Evolutionary conservation across 805 yeast species (phyloP), one percentile per base, ranked within the genome.

Genomic region (Wickerhamomyces hampshirensis): DNA sequence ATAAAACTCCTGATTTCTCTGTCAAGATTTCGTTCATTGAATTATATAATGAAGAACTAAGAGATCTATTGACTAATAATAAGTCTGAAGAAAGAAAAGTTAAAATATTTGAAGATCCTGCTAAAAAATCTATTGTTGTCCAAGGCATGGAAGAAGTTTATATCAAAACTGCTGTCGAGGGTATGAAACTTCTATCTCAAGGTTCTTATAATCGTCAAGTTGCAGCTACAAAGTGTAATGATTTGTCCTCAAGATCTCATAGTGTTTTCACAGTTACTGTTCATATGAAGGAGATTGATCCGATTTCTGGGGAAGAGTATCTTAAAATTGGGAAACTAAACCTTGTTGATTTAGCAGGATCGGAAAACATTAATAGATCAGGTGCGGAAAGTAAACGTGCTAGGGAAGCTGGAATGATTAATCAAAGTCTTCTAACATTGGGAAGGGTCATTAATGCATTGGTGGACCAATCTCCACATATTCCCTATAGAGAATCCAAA

Each of bases 311-410:
- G 5, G 75, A 73, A 49, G 77, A 73, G 43, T 63, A 61, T 34
- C 60, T 71, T 32, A 68, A 73, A 44, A 60, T 67, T 28, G 80
- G 87, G 5, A 86, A 85, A 51, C 70, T 86, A 55, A 86, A 88
- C 53, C 63, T 88, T 7, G 97, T 89, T n/a, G 97, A 88, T 61
- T 66, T 89, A 48, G 97, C 97, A 0, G 97, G 97, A 1, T 83
- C 94, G 16, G 97, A 88, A 53, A 87, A 87, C 55, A 80, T 88
- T 30, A 74, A 68, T 44, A 66, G 86, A 44, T 83, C 95, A 0
- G 97, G 97, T 2, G 95, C 96, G 0, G 73, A 75, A 18, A 79
- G 81, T 53, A 79, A 75, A 51, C 71, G 95, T 26, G 96, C 96
- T 0, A 77, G 87, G 43, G 97, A 88, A 58, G 96, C 96, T 2